Percentiles rank a stretch among this genome's conserved stretches.
phyloP scores from a whole-genome alignment of 108 stramenopile genomes.

The Cyclotella baltica region DNA sequence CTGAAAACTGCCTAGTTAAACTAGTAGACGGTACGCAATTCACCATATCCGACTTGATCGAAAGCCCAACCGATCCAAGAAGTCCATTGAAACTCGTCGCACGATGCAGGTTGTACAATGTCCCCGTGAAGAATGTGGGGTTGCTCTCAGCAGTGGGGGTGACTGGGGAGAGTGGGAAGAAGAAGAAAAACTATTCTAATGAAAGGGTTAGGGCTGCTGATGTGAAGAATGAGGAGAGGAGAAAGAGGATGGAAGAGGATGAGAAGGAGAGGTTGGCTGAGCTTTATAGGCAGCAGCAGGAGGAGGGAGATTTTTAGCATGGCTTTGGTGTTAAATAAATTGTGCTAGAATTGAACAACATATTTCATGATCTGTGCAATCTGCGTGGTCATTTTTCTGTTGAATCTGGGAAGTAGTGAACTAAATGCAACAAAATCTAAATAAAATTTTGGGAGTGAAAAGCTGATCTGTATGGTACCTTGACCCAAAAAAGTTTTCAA shows the following conservation, averaged over 20 bases:
- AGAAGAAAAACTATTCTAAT: slow-evolving; percentile 81
- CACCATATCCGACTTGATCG: slow-evolving; percentile 79
- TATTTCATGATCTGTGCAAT: too few species aligned
- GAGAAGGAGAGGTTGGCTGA: slow-evolving; percentile 74
- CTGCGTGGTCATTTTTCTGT: too few species aligned
- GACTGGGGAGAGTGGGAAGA: slow-evolving; percentile 53
- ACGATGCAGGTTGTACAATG: slow-evolving; percentile 68
- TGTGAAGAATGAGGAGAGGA: slow-evolving; percentile 66
- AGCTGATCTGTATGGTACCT: too few species aligned
- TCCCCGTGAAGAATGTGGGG: slow-evolving; percentile 69
- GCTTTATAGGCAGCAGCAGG: slow-evolving; percentile 49
- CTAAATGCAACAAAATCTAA: too few species aligned
- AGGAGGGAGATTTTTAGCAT: slow-evolving; percentile 20
- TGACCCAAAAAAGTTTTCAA: too few species aligned
- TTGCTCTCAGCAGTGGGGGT: slow-evolving; percentile 54
- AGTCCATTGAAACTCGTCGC: slow-evolving; percentile 79
- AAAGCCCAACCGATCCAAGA: slow-evolving; percentile 75
- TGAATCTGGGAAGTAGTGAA: too few species aligned
- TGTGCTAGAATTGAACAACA: too few species aligned
- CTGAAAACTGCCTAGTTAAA: slow-evolving; percentile 73
- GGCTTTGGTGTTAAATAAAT: too few species aligned
- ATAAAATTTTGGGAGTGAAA: too few species aligned
- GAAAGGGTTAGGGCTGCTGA: slow-evolving; percentile 75
- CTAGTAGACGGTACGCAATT: slow-evolving; percentile 83
- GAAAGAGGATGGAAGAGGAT: slow-evolving; percentile 72